Percentiles rank a stretch among this genome's conserved stretches.
Evolutionary conservation across 768 basidiomycete species (phyloP).

Genomic region (Tulasnella sp.): DNA sequence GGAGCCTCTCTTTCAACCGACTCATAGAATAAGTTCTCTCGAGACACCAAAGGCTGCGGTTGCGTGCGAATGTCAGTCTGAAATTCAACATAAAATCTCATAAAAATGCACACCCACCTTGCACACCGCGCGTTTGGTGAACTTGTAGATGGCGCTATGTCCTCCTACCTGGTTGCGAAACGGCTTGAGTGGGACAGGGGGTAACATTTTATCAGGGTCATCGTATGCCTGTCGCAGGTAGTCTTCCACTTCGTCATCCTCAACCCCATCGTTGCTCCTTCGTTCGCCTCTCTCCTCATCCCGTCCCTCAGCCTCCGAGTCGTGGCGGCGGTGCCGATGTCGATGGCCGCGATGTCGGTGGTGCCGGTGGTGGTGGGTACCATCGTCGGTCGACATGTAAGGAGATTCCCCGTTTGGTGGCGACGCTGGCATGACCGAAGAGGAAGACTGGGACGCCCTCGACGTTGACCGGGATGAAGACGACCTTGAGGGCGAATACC

Average conservation of each 20-base stretch:
- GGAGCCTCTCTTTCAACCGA: conserved; percentile 90
- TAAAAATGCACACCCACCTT: conserved; percentile 47
- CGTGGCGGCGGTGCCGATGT: neutral
- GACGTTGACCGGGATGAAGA: neutral
- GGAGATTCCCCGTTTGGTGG: neutral
- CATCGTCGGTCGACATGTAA: neutral
- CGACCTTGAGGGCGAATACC: neutral
- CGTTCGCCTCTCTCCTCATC: conserved; percentile 22
- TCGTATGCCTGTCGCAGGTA: conserved; percentile 1
- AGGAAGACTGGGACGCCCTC: neutral
- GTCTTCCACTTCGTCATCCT: conserved; percentile 37
- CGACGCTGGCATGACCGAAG: neutral
- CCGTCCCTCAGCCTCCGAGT: conserved; percentile 21
- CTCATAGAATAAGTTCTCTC: conserved; percentile 97
- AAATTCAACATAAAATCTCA: neutral
- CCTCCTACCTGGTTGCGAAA: conserved; percentile 98
- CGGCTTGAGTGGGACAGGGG: conserved; percentile 86
- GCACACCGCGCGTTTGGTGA: conserved; percentile 94
- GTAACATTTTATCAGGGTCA: conserved; percentile 34
- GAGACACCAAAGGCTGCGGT: conserved; percentile 82
- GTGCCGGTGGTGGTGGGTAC: neutral
- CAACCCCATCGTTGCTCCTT: conserved; percentile 31
- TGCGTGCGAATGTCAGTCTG: neutral
- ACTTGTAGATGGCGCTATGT: conserved; percentile 94
- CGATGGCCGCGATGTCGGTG: neutral